Evolutionary conservation across 1,139 yeast genomes (phyloP).

Genomic region (Candida pseudoviswanathii): DNA sequence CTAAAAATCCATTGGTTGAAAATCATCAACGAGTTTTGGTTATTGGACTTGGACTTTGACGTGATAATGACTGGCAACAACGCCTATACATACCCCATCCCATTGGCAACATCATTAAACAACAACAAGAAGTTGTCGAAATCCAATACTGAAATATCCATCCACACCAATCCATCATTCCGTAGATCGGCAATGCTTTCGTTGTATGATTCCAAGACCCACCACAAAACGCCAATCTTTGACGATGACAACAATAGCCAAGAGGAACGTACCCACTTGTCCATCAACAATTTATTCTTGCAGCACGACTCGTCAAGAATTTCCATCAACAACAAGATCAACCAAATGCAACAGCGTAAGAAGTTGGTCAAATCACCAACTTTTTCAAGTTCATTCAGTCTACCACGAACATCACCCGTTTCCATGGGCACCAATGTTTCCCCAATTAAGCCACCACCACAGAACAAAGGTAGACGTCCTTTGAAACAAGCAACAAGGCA

Average conservation of each 20-base stretch:
- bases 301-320: constrained; percentile 46
- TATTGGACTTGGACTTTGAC: constrained; percentile 27
- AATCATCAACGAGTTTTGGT: constrained; percentile 38
- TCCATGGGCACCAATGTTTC: constrained; percentile 7
- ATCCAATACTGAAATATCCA: constrained; percentile 40
- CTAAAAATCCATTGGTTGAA: constrained; percentile 46
- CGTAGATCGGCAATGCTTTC: constrained; percentile 60
- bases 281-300: constrained; percentile 40
- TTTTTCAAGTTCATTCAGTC: constrained; percentile 7
- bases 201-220: constrained; percentile 44
- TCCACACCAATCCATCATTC: constrained; percentile 52
- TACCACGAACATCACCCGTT: constrained; percentile 4
- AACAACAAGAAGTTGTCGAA: constrained; percentile 27
- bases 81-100: constrained; percentile 29
- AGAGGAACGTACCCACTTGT: constrained; percentile 43
- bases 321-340: constrained; percentile 36
- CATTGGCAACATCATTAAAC: constrained; percentile 28
- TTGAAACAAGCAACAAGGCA: constrained; percentile 22
- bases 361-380: constrained; percentile 13
- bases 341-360: constrained; percentile 22
- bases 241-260: constrained; percentile 29
- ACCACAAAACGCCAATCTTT: constrained; percentile 39
- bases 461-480: constrained; percentile 2
- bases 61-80: constrained; percentile 17
- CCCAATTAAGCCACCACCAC: constrained; percentile 7